Base-by-base conservation (phyloP, 305 asterid species). In the Galium porrigens region DNA sequence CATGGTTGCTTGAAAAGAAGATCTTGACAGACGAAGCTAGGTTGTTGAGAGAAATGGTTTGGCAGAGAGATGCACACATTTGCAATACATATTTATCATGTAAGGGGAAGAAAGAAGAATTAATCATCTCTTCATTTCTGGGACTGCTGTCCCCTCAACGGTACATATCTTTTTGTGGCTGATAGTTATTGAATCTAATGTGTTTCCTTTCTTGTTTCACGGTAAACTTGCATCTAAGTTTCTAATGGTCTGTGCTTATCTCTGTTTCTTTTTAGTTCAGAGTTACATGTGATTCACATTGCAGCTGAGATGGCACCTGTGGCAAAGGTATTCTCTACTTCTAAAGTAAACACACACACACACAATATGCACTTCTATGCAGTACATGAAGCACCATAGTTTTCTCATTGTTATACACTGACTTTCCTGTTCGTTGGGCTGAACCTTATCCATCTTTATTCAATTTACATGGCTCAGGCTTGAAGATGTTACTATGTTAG, bases 281-380 rank as follows among this genome's bases (percentile, higher is more conserved):
- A 86, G 80, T 83, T 92, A 72, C 94, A 89, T 76, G 78, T 92
- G 75, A 79, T 92, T 78, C 96, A 92, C 77, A 85, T 92, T 61
- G 97, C 99, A 58, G 99, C 95, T 68, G 99, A 92, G 85, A 84
- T 92, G 96, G 99, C 99, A 30, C 99, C 99, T 61, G 97, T 89
- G 70, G 99, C 99, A 36, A 92, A 92, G 99, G 99, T 92, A 83
- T 67, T 44, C 64, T 34, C 6, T 22, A 78, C 57, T 20, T 68
- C 54, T 56, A n/a, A 54, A 69, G 54, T 17, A 39, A 29, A 6
- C 30, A n/a, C 7, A n/a, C 42, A 60, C 36, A 33, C 36, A 33
- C 36, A 33, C 36, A 3, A 3, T 5, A 41, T 14, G 17, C 11
- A 18, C 54, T 68, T 25, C 3, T 34, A 27, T 37, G 33, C 12